Conservation (phyloP, 352 stramenopile species). For the Peronosclerospora sorghi region DNA sequence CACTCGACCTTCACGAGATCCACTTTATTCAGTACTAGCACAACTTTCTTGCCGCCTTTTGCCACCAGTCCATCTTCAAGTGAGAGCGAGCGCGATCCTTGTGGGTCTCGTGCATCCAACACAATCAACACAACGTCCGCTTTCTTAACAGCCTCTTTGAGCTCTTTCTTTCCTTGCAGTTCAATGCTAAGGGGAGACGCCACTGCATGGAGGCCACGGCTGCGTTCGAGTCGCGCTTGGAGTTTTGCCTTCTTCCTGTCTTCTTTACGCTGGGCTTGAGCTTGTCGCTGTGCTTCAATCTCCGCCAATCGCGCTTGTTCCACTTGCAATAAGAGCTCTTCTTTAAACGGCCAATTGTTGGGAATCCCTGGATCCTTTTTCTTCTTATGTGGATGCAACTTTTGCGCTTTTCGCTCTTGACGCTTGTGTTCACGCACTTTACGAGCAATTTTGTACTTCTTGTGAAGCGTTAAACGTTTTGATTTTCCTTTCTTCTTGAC, state of each 20-base stretch:
- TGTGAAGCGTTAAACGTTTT: conserved; percentile 94
- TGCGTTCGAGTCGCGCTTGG: conserved; percentile 12
- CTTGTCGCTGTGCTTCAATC: conserved; percentile 46
- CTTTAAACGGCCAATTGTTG: conserved; percentile 98
- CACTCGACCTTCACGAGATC: conserved; percentile 88
- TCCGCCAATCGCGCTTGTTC: conserved; percentile 71
- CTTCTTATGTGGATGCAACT: conserved; percentile 84
- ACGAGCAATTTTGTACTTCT: conserved; percentile 97
- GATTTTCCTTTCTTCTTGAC: conserved; percentile 99
- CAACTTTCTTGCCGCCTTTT: conserved; percentile 92
- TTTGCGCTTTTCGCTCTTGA: conserved; percentile 89
- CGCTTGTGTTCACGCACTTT: conserved; percentile 91
- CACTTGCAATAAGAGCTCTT: conserved; percentile 85
- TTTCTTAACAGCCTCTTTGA: conserved; percentile 58
- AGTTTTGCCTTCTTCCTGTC: conserved; percentile 66
- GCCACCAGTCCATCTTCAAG: conserved; percentile 92
- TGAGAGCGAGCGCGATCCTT: conserved; percentile 87
- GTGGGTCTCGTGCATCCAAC: conserved; percentile 96
- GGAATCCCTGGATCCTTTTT: conserved; percentile 96
- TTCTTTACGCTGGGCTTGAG: conserved; percentile 46
- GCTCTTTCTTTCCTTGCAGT: conserved; percentile 66
- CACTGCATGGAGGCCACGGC: conserved; percentile 17
- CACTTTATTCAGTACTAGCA: conserved; percentile 99
- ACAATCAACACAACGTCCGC: conserved; percentile 78
- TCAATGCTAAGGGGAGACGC: conserved; percentile 47